Conservation (phyloP, 495 filamentous ascomycete species). For the Aspergillus asperescens region DNA sequence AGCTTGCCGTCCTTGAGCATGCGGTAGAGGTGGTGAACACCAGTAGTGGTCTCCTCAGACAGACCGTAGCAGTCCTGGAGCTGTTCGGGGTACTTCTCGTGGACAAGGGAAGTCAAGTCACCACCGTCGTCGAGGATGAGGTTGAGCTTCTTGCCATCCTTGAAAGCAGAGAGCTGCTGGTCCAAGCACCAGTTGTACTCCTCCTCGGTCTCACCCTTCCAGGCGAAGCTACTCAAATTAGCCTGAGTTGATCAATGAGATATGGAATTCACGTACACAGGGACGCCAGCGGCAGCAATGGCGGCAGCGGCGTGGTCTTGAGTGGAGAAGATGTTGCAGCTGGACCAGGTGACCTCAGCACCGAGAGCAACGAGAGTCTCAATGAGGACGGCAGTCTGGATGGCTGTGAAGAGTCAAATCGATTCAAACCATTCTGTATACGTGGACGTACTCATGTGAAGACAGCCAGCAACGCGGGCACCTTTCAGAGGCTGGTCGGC, state of each 20-base stretch:
- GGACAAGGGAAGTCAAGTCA: conserved; percentile 92
- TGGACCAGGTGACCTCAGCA: conserved; percentile 95
- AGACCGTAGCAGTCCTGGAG: conserved; percentile 96
- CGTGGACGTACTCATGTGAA: conserved; percentile 85
- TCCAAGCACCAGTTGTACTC: conserved; percentile 99
- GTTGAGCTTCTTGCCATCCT: conserved; percentile 93
- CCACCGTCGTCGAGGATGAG: conserved; percentile 98
- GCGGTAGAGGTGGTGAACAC: conserved; percentile 97
- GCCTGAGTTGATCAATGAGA: background rate
- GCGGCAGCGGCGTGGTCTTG: conserved; percentile 98
- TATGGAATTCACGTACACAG: conserved; percentile 57
- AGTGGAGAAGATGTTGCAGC: conserved; percentile 99
- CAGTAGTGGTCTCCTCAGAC: conserved; percentile 98
- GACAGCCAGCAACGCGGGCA: conserved; percentile 89
- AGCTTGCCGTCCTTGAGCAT: conserved; percentile 93
- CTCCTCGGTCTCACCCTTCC: conserved; percentile 99
- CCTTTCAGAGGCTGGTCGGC: conserved; percentile 88
- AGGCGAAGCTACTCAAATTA: conserved; percentile 65
- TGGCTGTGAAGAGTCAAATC: conserved; percentile 51
- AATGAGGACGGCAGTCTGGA: conserved; percentile 98
- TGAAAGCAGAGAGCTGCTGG: conserved; percentile 96
- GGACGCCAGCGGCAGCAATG: conserved; percentile 88
- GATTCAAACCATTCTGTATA: background rate
- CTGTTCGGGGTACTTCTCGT: conserved; percentile 96
- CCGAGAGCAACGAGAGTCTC: conserved; percentile 92